These are phyloP conservation scores for Hericium alpestre DNA, from an alignment of 768 basidiomycete species.

Conservation along the genomic window DNA sequence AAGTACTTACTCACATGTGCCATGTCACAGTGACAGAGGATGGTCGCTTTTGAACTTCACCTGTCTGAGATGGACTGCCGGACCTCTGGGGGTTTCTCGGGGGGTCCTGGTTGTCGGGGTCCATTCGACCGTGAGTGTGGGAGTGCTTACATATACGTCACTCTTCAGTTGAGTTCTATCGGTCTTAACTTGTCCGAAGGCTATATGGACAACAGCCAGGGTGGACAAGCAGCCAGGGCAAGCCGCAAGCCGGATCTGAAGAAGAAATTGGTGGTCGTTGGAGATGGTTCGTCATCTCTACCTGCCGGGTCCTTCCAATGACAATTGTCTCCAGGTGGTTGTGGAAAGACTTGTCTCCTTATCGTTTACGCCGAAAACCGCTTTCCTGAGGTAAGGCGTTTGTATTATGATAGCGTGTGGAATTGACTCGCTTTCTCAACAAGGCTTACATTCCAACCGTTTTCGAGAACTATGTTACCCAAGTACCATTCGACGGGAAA, in stretches of 20 bases:
- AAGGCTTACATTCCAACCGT: conserved; percentile 91
- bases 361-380: conserved; percentile 96
- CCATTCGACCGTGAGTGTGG: conserved; percentile 8
- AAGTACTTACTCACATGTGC: too few relatives aligned
- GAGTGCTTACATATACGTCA: too few relatives aligned
- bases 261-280: conserved; percentile 81
- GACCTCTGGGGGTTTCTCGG: too few relatives aligned
- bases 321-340: conserved; percentile 42
- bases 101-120: too few relatives aligned
- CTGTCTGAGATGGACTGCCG: too few relatives aligned
- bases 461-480: conserved; percentile 89
- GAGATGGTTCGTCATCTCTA: conserved; percentile 51
- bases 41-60: too few relatives aligned
- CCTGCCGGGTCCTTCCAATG: conserved; percentile 20
- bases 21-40: too few relatives aligned
- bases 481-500: conserved; percentile 78
- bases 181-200: too few relatives aligned
- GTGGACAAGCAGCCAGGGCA: conserved; percentile 2
- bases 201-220: conserved; percentile 7
- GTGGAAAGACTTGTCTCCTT: conserved; percentile 89
- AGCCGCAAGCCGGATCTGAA: conserved; percentile 68
- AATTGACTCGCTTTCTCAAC: conserved; percentile 9
- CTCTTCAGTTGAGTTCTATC: too few relatives aligned
- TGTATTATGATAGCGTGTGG: neutral
- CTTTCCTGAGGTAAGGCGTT: conserved; percentile 77